Conservation (phyloP, 306 rosid genomes). For the Phaseolus lunatus region DNA sequence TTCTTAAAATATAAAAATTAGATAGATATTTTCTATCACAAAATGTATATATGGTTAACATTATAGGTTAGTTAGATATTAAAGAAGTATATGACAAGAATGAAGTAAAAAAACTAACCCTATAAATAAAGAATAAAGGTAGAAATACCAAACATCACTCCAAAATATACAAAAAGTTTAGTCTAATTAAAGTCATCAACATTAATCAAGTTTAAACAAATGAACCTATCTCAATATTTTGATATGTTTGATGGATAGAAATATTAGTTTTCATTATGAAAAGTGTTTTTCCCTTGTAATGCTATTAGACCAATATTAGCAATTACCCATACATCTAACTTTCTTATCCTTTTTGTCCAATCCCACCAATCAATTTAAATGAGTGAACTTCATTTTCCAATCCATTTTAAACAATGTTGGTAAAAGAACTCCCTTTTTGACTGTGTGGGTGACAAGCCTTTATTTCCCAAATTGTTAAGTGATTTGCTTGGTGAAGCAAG, state of each 20-base stretch:
- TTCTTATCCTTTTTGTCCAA: not conserved
- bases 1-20: too few relatives aligned
- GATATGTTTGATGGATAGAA: not conserved
- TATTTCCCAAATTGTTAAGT: not conserved
- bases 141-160: too few relatives aligned
- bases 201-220: too few relatives aligned
- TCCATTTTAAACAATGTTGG: not conserved
- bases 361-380: not conserved
- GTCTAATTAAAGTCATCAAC: too few relatives aligned
- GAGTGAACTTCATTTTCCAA: not conserved
- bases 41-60: too few relatives aligned
- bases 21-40: too few relatives aligned
- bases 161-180: too few relatives aligned
- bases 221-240: too few relatives aligned
- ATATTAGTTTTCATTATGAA: not conserved
- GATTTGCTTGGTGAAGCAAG: not conserved
- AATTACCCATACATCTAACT: not conserved
- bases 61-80: too few relatives aligned
- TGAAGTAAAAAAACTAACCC: too few relatives aligned
- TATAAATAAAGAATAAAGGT: too few relatives aligned
- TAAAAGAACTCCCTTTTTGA: not conserved
- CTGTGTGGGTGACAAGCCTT: not conserved
- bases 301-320: not conserved
- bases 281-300: not conserved
- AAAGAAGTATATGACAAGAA: too few relatives aligned